Conservation (phyloP, 1,284 basidiomycete species). For the Cryptococcus sp. region DNA sequence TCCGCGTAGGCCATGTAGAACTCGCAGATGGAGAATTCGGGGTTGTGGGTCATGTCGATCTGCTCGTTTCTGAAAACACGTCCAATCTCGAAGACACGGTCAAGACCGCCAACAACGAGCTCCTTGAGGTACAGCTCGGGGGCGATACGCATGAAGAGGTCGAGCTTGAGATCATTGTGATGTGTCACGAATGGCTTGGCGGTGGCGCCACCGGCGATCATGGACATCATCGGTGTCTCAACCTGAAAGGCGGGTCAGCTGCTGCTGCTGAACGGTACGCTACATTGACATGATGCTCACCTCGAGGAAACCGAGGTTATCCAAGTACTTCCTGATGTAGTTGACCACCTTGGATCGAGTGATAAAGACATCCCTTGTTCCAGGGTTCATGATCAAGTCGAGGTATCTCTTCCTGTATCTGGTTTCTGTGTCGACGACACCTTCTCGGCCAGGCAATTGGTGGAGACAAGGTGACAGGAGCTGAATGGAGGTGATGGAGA, state of each 20-base stretch:
- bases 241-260: constrained; percentile 56
- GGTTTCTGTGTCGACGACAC: constrained; percentile 93
- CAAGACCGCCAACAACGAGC: constrained; percentile 93
- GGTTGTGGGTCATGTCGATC: constrained; percentile 97
- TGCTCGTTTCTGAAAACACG: constrained; percentile 98
- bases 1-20: constrained; percentile 99
- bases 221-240: constrained; percentile 97
- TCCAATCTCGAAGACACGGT: constrained; percentile 98
- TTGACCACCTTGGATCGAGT: constrained; percentile 85
- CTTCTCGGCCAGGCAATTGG: constrained; percentile 81
- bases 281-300: constrained; percentile 24
- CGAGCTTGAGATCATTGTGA: constrained; percentile 96
- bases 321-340: constrained; percentile 88
- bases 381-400: constrained; percentile 93
- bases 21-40: constrained; percentile 98
- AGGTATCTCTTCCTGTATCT: constrained; percentile 99
- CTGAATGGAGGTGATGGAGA: constrained; percentile 76
- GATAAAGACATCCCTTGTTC: constrained; percentile 88
- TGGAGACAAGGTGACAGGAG: constrained; percentile 96
- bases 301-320: constrained; percentile 93
- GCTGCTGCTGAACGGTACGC: background rate
- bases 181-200: constrained; percentile 99
- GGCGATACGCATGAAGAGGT: constrained; percentile 96
- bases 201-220: constrained; percentile 95
- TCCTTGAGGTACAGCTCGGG: constrained; percentile 99